Conservation (phyloP, 2,329 filamentous ascomycete genomes). For the Fusarium tjaetaba region DNA sequence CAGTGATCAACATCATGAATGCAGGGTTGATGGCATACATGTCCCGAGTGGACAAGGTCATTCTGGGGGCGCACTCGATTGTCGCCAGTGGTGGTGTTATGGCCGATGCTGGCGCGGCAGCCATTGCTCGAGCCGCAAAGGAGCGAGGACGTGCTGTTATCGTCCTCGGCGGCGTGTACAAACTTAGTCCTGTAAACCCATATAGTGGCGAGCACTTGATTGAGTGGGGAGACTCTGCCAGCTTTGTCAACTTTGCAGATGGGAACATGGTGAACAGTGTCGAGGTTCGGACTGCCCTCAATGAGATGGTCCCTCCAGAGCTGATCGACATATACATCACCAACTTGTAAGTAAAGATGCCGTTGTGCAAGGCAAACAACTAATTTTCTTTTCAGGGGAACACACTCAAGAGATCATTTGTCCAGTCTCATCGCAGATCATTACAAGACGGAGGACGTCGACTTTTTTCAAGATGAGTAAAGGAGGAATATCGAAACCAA, state of each 20-base stretch:
- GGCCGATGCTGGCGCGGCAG: conserved; percentile 82
- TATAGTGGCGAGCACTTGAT: conserved; percentile 84
- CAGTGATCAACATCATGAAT: conserved; percentile 85
- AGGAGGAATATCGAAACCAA: conserved; percentile 18
- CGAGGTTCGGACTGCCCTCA: conserved; percentile 80
- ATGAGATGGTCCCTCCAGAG: conserved; percentile 83
- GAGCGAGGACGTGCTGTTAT: conserved; percentile 86
- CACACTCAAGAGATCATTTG: conserved; percentile 76
- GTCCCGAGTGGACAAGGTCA: conserved; percentile 94
- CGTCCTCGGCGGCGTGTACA: conserved; percentile 91
- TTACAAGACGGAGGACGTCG: conserved; percentile 78
- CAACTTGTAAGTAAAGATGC: conserved; percentile 64
- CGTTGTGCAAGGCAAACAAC: not conserved
- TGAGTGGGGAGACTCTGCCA: conserved; percentile 85
- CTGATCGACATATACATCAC: conserved; percentile 85
- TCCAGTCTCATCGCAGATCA: conserved; percentile 79
- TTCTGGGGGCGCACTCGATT: conserved; percentile 87
- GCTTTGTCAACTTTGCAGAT: conserved; percentile 80
- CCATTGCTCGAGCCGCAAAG: conserved; percentile 86
- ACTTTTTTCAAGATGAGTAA: conserved; percentile 58
- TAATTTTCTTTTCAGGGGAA: conserved; percentile 58
- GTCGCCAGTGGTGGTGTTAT: conserved; percentile 89
- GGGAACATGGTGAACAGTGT: conserved; percentile 81
- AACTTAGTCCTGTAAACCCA: conserved; percentile 89
- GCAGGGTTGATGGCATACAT: conserved; percentile 92